Evolutionary conservation across 176 grass and related monocot species (phyloP), one percentile per base, ranked within the genome.

Genomic region (Avena insularis): DNA sequence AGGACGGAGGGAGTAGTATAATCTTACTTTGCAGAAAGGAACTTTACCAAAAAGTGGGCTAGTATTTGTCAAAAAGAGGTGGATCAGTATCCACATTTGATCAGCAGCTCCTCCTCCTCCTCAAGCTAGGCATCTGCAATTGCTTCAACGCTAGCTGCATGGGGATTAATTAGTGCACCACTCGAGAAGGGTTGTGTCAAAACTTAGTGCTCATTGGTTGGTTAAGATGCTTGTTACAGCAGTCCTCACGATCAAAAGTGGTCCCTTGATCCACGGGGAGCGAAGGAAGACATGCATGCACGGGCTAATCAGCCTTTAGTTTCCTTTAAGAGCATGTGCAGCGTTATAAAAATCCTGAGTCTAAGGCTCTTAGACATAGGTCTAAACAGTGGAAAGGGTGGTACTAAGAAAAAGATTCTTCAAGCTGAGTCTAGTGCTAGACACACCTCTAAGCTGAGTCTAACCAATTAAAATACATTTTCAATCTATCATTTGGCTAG

Each of bases 1-100:
- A 36, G 35, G 35, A 3, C 1, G 4, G 35, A 36, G 35, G 35
- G 35, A 36, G 35, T 49, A 8, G 9, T 16, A 51, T 73, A 65
- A 36, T 38, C 17, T n/a, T 79, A 35, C 85, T 79, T 83, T 83
- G 55, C 59, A 5, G 12, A 90, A 90, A 71, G 31, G 45, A 2
- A 38, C 63, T 73, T 86, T 86, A 59, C 38, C 38, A 40, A 35
- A 86, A 78, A 78, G 88, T 29, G 77, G 35, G 29, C 10, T 48
- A 83, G 17, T 4, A 8, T 50, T 64, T 85, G 35, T 66, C 40
- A 48, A 86, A 82, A 70, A 23, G 56, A 90, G 40, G 0, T 25
- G 54, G 29, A 55, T 80, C 20, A 54, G 8, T 8, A 86, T 54
- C 63, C 46, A 76, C 7, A 36, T 76, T 74, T 74, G 45, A 49